Base-by-base conservation (phyloP, 306 rosid species). In the Vigna trinervia region DNA sequence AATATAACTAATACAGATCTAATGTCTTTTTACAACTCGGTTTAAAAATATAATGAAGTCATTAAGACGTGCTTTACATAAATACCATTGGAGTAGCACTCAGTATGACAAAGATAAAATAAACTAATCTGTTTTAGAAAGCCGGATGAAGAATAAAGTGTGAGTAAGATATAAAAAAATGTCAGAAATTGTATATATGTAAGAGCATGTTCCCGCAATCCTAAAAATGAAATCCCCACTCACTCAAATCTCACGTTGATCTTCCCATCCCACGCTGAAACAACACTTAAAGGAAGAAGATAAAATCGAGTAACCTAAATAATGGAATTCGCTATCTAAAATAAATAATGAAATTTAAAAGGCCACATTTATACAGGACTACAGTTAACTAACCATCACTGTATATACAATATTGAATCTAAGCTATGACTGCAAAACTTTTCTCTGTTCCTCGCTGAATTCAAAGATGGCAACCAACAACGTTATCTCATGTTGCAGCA, bases 401-500 rank as follows among this genome's bases (percentile, higher is more conserved):
- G 73, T 80, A 85, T 83, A 67, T 83, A 85, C 84, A 87, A 57
- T 26, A 67, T 39, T 32, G 75, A 84, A 84, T 75, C 90, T 81
- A 87, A 85, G 72, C 88, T 83, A 83, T 48, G 56, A 66, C 89
- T 86, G 87, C 92, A 88, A 90, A 88, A 86, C 83, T 81, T 78
- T 77, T 54, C 73, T 46, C 45, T 59, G 84, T 38, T 72, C 81
- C 71, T 67, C 73, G 20, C 73, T 20, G 53, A 81, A 77, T 57
- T 71, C 74, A 38, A 74, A 65, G 70, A 77, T 69, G 54, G 74
- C 38, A 53, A 32, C 46, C 68, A 22, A 36, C 66, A 69, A 60
- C 36, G 75, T 64, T 83, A 88, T 93, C 97, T 93, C 98, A 89
- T 89, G 75, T 86, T 86, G 92, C 98, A 93, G 83, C 98, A 93